Conservation (phyloP, 2,329 filamentous ascomycete genomes). For the Neophaeococcomyces aloes region DNA sequence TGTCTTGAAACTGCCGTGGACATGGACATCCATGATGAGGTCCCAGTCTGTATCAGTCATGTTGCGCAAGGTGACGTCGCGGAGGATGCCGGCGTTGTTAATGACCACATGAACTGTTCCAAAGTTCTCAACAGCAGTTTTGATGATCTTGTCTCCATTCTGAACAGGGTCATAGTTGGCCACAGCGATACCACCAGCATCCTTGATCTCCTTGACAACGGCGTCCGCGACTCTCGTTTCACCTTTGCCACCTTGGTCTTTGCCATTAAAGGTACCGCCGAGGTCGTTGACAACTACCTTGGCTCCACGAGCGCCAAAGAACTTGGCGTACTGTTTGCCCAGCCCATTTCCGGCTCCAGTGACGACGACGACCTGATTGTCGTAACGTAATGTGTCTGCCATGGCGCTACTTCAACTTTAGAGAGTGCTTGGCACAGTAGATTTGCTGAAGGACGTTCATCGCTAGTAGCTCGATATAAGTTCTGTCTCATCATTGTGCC, state of each 20-base stretch:
- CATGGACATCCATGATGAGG: slow-evolving; percentile 81
- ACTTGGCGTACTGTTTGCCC: slow-evolving; percentile 70
- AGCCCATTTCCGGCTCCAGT: slow-evolving; percentile 76
- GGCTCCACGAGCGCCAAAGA: slow-evolving; percentile 83
- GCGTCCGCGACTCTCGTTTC: slow-evolving; percentile 49
- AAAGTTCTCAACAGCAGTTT: slow-evolving; percentile 14
- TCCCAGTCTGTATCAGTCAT: slow-evolving; percentile 97
- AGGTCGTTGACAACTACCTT: slow-evolving; percentile 95
- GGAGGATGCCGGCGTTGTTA: slow-evolving; percentile 41
- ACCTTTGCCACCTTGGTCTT: slow-evolving; percentile 70
- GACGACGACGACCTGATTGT: slow-evolving; percentile 78
- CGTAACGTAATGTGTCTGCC: slow-evolving; percentile 67
- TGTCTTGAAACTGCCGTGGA: slow-evolving; percentile 90
- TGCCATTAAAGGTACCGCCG: slow-evolving; percentile 81
- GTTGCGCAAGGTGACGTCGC: slow-evolving; percentile 95
- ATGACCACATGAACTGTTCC: slow-evolving; percentile 19
- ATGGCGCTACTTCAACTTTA: slow-evolving; percentile 11
- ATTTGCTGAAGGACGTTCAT: no score
- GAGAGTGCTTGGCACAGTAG: no score
- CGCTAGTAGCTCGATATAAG: no score
- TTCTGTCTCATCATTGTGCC: no score
- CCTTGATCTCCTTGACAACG: slow-evolving; percentile 47
- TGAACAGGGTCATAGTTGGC: slow-evolving; percentile 83
- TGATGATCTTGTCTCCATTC: slow-evolving; percentile 72
- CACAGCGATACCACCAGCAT: slow-evolving; percentile 84